These are phyloP conservation scores for Pichia eremophila DNA, from an alignment of 805 yeast species.

Conservation along the genomic window DNA sequence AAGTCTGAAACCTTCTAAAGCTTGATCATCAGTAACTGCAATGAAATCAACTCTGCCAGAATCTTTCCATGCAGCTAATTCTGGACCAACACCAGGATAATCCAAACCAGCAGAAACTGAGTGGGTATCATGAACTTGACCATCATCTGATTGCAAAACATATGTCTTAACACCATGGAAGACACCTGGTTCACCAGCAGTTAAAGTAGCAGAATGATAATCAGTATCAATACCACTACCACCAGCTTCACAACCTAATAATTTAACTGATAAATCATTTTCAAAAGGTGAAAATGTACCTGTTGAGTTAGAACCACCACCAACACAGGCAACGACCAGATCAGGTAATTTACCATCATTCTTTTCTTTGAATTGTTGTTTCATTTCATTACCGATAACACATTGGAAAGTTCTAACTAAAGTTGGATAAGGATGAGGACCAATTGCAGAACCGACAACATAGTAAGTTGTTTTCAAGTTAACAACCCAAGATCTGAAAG, in stretches of 20 bases:
- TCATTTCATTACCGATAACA: conserved; percentile 92
- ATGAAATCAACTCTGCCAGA: conserved; percentile 85
- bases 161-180: conserved; percentile 96
- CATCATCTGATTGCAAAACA: conserved; percentile 83
- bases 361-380: conserved; percentile 73
- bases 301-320: conserved; percentile 96
- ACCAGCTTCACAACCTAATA: conserved; percentile 97
- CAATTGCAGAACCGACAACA: conserved; percentile 96
- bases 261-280: conserved; percentile 62
- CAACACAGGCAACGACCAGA: conserved; percentile 96
- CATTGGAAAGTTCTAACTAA: conserved; percentile 97
- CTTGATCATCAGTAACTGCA: conserved; percentile 95
- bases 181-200: conserved; percentile 95
- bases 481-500: conserved; percentile 92
- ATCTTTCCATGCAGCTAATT: conserved; percentile 89
- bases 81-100: conserved; percentile 99
- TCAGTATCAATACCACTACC: conserved; percentile 91
- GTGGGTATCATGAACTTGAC: conserved; percentile 96
- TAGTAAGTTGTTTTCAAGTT: conserved; percentile 81
- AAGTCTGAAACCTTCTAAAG: conserved; percentile 79
- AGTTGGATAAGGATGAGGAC: conserved; percentile 98
- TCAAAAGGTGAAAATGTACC: conserved; percentile 96
- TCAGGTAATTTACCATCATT: conserved; percentile 83
- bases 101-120: conserved; percentile 98
- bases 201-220: conserved; percentile 88